Percentiles rank a stretch among this genome's conserved stretches.
Conservation (phyloP, 306 rosid species). For the Hippophae tibetana region DNA sequence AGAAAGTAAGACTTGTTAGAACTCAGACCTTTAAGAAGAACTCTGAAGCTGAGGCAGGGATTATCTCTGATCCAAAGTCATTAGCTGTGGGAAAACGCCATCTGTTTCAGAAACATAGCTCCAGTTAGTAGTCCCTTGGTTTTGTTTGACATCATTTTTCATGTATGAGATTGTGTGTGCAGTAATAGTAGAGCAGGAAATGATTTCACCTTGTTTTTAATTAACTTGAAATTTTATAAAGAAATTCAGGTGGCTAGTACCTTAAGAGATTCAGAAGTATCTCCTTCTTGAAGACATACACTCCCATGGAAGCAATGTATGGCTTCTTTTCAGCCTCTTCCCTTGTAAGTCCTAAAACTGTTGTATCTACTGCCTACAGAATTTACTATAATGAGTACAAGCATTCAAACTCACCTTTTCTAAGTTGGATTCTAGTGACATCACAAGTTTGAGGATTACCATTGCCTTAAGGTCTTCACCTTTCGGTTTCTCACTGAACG, state of each 20-base stretch:
- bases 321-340: constrained; percentile 80
- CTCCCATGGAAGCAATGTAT: constrained; percentile 99
- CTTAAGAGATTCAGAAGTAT: constrained; percentile 83
- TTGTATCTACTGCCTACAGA: constrained; percentile 77
- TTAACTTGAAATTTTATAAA: background rate
- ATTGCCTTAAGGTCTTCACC: constrained; percentile 67
- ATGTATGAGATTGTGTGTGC: too few relatives aligned
- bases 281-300: constrained; percentile 92
- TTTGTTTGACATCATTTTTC: background rate
- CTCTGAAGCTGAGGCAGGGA: constrained; percentile 88
- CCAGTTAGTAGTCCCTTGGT: constrained; percentile 5
- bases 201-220: background rate
- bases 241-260: constrained; percentile 23
- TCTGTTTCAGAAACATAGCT: constrained; percentile 35
- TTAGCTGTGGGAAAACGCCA: constrained; percentile 98
- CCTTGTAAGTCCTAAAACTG: constrained; percentile 70
- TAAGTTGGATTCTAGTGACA: constrained; percentile 1
- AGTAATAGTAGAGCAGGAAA: too few relatives aligned
- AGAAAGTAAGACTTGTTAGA: background rate
- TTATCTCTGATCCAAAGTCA: constrained; percentile 97
- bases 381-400: constrained; percentile 21
- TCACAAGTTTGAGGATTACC: constrained; percentile 37
- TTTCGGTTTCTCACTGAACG: constrained; percentile 83
- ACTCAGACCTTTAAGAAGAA: constrained; percentile 62
- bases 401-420: constrained; percentile 11